Evolutionary conservation across 177 flowering plant species (phyloP), one percentile per base, ranked within the genome.

Genomic region (Vitis hybrid): DNA sequence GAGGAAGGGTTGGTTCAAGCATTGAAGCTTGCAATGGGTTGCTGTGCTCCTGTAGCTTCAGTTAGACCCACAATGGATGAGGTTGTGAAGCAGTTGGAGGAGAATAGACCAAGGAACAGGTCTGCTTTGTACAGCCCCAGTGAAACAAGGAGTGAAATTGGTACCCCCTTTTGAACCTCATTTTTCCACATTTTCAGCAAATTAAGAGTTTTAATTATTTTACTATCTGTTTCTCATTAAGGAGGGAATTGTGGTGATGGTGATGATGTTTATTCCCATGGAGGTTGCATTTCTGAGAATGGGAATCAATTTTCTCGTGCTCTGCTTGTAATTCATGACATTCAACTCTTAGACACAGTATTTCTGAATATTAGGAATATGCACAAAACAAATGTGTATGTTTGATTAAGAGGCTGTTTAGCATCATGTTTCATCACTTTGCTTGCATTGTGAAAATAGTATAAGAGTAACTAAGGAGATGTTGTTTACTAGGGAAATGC

Each of bases 1-100:
- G 99, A 95, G 72, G 99, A 95, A 14, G 99, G 98, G 2, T 70
- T 95, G 68, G 96, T 93, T 72, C 99, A 95, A 70, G 97, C 99
- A 8, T 69, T 95, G 88, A 95, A 95, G 79, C 91, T 95, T 32
- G 99, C 97, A n/a, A 95, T 95, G 99, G 99, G 99, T 6, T 96
- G 99, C 70, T 96, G 99, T 72, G 97, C 99, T 58, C 99, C 99
- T 0, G 99, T 93, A 52, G 84, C 95, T 21, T 73, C 94, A 0
- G 97, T 89, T 64, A 87, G 99, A 75, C 98, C 98, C 10, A 83
- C 88, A 66, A 93, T 95, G 92, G 92, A 84, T 58, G 97, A 93
- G 74, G 97, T 95, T 54, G 97, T 93, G 72, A 88, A 88, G 84
- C 98, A 93, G 80, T 72, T 95, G 83, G 99, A 96, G 73, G 99